Conservation (phyloP, 2,329 filamentous ascomycete genomes). For the Periconia sp. region DNA sequence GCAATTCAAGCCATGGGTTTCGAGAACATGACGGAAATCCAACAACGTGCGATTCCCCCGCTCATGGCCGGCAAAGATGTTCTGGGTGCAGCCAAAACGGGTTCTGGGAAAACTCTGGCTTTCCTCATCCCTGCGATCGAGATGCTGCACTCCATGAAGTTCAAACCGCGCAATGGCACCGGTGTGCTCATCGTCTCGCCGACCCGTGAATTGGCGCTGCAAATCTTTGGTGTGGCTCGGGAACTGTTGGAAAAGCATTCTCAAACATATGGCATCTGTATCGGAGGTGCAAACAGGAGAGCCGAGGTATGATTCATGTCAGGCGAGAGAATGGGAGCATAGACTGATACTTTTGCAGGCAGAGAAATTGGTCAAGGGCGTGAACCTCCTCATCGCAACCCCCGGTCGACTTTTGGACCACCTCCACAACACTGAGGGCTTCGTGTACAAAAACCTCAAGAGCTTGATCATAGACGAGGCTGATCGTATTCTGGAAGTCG, state of each 20-base stretch:
- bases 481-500: constrained; percentile 95
- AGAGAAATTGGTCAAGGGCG: constrained; percentile 90
- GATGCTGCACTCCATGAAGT: constrained; percentile 84
- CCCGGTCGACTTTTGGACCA: constrained; percentile 92
- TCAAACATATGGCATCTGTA: constrained; percentile 94
- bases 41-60: constrained; percentile 82
- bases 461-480: constrained; percentile 95
- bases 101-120: constrained; percentile 91
- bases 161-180: constrained; percentile 85
- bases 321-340: background rate
- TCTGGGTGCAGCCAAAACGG: constrained; percentile 92
- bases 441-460: constrained; percentile 89
- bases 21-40: constrained; percentile 93
- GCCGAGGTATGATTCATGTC: constrained; percentile 59
- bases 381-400: constrained; percentile 92
- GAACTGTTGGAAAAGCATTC: constrained; percentile 93
- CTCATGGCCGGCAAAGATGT: constrained; percentile 88
- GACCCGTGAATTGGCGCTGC: constrained; percentile 88
- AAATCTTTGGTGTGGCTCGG: constrained; percentile 92
- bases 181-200: constrained; percentile 92
- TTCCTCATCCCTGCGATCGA: constrained; percentile 95
- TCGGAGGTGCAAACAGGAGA: constrained; percentile 87
- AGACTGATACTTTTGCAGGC: constrained; percentile 45
- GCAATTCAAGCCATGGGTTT: constrained; percentile 92
- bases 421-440: constrained; percentile 85